Base-by-base conservation (phyloP, 2,329 filamentous ascomycete species). In the Helotiales sp. region DNA sequence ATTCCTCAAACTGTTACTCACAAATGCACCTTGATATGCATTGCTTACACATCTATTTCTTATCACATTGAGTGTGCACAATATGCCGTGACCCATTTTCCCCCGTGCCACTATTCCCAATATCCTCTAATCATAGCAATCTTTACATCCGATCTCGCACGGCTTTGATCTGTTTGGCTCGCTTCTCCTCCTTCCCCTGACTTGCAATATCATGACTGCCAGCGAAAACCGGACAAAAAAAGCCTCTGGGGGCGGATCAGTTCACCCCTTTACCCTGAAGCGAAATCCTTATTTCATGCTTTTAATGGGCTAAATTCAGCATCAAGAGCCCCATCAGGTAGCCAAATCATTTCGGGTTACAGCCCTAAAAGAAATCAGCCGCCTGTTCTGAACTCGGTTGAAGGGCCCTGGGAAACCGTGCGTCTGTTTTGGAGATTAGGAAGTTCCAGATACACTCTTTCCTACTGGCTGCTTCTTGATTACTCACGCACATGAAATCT, bases 401-500 rank as follows among this genome's bases (percentile, higher is more conserved):
- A 43, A 47, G 13, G 22, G 6, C 43, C 15, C 24, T 26, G n/a
- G 22, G 20, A 22, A 54, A 54, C 57, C 63, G 47, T 49, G 58
- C 58, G 34, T 17, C 10, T 43, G 58, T 66, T 58, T 54, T 54
- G 47, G 47, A 50, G 37, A 22, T 60, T n/a, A 28, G 24, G 40
- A 20, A 20, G 52, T 55, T 32, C 28, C 28, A 34, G 30, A 20
- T 22, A 20, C n/a, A 15, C 28, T 17, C 43, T 49, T 43, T 59
- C 43, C 30, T 11, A 40, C 52, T 61, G 63, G 55, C 49, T 54
- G 47, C 20, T 45, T 28, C 20, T 43, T 60, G 47, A 54, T 65
- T 60, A 61, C 52, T 37, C 30, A 37, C 52, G 7, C 52, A n/a
- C 5, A 45, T 45, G 52, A 55, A 52, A 55, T 55, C 52, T 55